These are phyloP conservation scores for Bretziella fagacearum DNA, from an alignment of 2,329 filamentous ascomycete genomes.

Conservation along the genomic window DNA sequence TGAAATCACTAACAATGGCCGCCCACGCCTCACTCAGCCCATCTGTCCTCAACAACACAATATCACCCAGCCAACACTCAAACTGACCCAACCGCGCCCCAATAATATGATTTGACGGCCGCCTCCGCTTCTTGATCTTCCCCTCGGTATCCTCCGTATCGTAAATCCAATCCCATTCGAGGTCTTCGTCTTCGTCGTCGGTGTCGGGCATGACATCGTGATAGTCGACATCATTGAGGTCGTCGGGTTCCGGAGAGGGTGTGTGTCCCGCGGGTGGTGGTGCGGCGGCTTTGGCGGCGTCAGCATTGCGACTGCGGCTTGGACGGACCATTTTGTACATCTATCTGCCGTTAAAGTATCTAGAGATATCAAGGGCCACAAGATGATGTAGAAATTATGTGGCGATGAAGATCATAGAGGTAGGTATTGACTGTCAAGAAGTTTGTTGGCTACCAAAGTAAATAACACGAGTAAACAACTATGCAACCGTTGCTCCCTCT, in stretches of 20 bases:
- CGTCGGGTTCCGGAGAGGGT: conserved; percentile 1
- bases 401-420: background rate
- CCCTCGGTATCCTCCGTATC: conserved; percentile 12
- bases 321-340: conserved; percentile 10
- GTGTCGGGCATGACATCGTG: background rate
- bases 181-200: conserved; percentile 8
- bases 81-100: conserved; percentile 73
- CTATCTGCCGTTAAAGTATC: background rate
- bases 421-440: too few relatives aligned
- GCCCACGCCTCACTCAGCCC: conserved; percentile 82
- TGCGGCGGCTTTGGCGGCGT: background rate
- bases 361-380: background rate
- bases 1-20: conserved; percentile 70
- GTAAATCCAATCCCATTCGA: conserved; percentile 15
- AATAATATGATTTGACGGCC: conserved; percentile 39
- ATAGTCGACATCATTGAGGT: background rate
- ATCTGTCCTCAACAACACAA: conserved; percentile 73
- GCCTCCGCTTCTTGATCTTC: conserved; percentile 23
- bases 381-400: background rate
- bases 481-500: too few relatives aligned
- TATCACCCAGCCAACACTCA: conserved; percentile 64
- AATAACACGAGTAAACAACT: too few relatives aligned
- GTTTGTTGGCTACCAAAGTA: too few relatives aligned
- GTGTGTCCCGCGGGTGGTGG: background rate
- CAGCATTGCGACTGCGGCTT: conserved; percentile 11